Conservation (phyloP, 1,284 basidiomycete genomes). For the Inonotus hispidus region DNA sequence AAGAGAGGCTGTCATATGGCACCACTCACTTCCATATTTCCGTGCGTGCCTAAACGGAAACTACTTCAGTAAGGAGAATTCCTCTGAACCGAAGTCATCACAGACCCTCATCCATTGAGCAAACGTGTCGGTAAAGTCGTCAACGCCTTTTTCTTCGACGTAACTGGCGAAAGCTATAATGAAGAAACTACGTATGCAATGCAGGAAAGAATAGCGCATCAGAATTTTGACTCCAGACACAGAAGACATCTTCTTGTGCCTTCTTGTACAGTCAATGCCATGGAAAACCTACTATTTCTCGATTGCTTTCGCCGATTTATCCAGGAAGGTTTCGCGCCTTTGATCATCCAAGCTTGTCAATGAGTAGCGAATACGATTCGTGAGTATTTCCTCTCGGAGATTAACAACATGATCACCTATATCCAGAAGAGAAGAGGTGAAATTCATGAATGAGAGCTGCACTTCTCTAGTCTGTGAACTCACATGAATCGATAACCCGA, state of each 20-base stretch:
- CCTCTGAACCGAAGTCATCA: not conserved
- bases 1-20: not conserved
- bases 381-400: conserved; percentile 83
- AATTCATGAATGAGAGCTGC: not conserved
- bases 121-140: conserved; percentile 68
- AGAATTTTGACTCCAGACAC: not conserved
- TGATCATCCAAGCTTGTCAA: conserved; percentile 73
- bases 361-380: conserved; percentile 80
- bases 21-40: conserved; percentile 89
- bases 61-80: conserved; percentile 8
- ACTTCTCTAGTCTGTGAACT: conserved; percentile 25
- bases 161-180: conserved; percentile 93
- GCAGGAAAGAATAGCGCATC: no score
- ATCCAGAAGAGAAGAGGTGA: not conserved
- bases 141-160: conserved; percentile 64
- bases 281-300: conserved; percentile 68
- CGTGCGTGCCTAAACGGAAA: conserved; percentile 56
- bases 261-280: not conserved
- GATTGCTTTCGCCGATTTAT: conserved; percentile 62
- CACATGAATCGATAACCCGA: conserved; percentile 83
- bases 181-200: conserved; percentile 69
- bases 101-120: conserved; percentile 81
- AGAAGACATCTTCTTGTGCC: not conserved
- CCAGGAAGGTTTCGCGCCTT: conserved; percentile 49
- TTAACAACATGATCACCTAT: conserved; percentile 84